These are phyloP conservation scores for Oldenlandia corymbosa DNA, from an alignment of 257 asterid species.

Conservation along the genomic window DNA sequence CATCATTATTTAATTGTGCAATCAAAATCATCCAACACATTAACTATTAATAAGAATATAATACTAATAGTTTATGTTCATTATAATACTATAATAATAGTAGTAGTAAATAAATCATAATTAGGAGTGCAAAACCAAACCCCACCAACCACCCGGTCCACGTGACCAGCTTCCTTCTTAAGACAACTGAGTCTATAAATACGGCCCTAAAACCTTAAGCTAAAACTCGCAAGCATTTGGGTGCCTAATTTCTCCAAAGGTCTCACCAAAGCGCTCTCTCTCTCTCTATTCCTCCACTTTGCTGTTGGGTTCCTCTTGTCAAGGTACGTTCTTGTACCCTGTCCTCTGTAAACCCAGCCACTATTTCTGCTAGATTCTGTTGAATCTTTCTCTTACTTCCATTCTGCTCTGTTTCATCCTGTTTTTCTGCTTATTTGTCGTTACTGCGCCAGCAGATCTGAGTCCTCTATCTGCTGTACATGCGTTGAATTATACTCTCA, in stretches of 20 bases:
- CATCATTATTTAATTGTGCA: too few species aligned
- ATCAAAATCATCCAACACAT: too few species aligned
- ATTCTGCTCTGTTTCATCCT: not conserved
- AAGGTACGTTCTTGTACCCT: slow-evolving; percentile 15
- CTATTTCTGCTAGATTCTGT: not conserved
- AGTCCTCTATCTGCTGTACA: not conserved
- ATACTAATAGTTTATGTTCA: too few species aligned
- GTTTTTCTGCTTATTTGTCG: not conserved
- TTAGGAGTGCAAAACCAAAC: not conserved
- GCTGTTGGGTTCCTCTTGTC: slow-evolving; percentile 9
- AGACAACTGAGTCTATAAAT: slow-evolving; percentile 23
- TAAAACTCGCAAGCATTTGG: slow-evolving; percentile 26
- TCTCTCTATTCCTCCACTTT: not conserved
- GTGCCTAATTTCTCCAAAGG: slow-evolving; percentile 4
- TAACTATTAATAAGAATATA: too few species aligned
- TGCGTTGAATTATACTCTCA: not conserved
- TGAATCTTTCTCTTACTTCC: not conserved
- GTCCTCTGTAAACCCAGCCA: too few species aligned
- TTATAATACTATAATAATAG: too few species aligned
- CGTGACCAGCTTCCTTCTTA: slow-evolving; percentile 1
- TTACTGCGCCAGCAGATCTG: not conserved
- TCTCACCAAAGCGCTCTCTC: slow-evolving; percentile 11
- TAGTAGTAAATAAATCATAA: too few species aligned
- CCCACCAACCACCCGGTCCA: not conserved
- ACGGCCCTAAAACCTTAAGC: not conserved